Percentiles rank a stretch among this genome's conserved stretches.
Conservation (phyloP, 164 flowering plant species). For the Vitis cinerea region DNA sequence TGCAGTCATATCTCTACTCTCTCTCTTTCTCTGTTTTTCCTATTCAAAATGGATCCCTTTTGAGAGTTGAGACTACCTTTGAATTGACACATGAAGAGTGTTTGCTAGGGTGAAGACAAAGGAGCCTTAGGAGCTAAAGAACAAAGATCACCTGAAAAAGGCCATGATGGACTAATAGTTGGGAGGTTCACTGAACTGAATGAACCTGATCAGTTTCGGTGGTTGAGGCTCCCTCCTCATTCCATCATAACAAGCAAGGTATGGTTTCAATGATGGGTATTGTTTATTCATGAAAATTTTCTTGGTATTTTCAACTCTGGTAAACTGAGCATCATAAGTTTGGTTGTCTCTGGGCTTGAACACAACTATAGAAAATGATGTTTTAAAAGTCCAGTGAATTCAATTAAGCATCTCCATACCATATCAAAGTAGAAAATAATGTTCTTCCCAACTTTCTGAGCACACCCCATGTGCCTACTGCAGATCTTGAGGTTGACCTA, state of each 20-base stretch:
- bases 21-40: no score
- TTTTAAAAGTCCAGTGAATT: no score
- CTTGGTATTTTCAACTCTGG: no score
- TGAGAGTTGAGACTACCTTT: neutral
- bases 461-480: neutral
- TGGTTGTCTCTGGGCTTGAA: no score
- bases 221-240: conserved; percentile 15
- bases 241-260: conserved; percentile 13
- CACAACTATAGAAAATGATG: no score
- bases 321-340: no score
- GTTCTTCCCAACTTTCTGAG: no score
- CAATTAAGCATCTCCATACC: no score
- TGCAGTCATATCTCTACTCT: no score
- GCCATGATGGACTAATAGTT: neutral
- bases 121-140: conserved; percentile 7
- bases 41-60: no score
- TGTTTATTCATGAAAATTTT: no score
- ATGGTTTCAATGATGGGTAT: neutral
- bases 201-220: conserved; percentile 16
- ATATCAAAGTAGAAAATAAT: no score
- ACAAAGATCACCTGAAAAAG: conserved; percentile 16
- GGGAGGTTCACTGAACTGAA: conserved; percentile 20
- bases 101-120: conserved; percentile 18
- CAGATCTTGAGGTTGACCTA: conserved; percentile 28
- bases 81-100: neutral